Conservation (phyloP, 2,329 filamentous ascomycete genomes). For the Cadophora gregata region DNA sequence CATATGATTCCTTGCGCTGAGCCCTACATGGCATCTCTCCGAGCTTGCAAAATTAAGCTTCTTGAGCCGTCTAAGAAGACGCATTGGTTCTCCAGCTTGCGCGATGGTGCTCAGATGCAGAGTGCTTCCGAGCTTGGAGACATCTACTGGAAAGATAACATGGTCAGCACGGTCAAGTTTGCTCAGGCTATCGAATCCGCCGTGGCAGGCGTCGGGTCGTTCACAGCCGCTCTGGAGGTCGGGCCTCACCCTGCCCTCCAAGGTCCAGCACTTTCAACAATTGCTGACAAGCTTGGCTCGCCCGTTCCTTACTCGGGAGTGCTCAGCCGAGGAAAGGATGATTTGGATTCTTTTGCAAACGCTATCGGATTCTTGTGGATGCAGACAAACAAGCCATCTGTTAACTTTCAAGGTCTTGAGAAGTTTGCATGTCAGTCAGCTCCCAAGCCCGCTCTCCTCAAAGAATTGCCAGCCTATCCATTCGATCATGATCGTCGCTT, state of each 20-base stretch:
- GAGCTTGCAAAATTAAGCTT: constrained; percentile 24
- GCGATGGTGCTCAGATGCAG: not conserved
- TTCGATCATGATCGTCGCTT: constrained; percentile 25
- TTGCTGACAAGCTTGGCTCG: not conserved
- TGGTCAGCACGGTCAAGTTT: constrained; percentile 6
- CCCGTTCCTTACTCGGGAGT: constrained; percentile 21
- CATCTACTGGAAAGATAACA: constrained; percentile 14
- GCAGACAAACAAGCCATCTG: not conserved
- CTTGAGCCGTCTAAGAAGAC: not conserved
- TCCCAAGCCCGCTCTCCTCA: not conserved
- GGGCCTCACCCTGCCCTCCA: constrained; percentile 23
- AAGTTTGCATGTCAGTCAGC: constrained; percentile 31
- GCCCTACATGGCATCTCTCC: constrained; percentile 29
- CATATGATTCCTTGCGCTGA: constrained; percentile 36
- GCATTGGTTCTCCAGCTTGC: constrained; percentile 33
- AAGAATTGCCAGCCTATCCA: constrained; percentile 26
- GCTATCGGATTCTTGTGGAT: constrained; percentile 18
- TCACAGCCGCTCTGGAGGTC: constrained; percentile 15
- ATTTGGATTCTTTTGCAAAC: constrained; percentile 15
- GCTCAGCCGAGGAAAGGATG: constrained; percentile 12
- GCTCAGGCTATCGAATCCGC: constrained; percentile 3
- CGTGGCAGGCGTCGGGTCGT: not conserved
- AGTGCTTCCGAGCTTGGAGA: not conserved
- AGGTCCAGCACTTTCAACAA: not conserved
- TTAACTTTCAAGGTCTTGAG: constrained; percentile 2